Evolutionary conservation across 2,329 filamentous ascomycete genomes (phyloP), one percentile per base, ranked within the genome.

Genomic region (Aspergillus neoniger): DNA sequence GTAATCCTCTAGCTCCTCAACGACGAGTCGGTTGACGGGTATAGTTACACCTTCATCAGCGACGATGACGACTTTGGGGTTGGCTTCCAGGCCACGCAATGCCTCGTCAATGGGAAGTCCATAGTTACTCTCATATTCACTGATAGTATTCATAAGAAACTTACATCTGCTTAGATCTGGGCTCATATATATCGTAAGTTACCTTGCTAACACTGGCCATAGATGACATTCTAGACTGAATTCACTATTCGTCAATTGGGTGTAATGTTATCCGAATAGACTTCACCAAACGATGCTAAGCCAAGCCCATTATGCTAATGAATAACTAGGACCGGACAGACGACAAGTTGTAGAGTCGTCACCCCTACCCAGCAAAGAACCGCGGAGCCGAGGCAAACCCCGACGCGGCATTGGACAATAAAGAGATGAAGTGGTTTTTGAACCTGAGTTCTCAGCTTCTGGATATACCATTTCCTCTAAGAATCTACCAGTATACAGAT

Each of bases 11-110:
- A 59, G n/a, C 47, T 55, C 58, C 4, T 8, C 15, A 3, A 53
- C 28, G 1, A 56, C 56, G 28, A 30, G 5, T 36, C n/a, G 15
- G 17, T 51, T 55, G 9, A 5, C 43, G 4, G 21, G 28, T 3
- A 57, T 15, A 5, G 55, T 56, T 3, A 64, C 19, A 17, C 57
- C 60, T 51, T 59, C 47, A 25, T 65, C 63, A 32, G 60, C 48
- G 32, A 65, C 49, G 15, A 65, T 54, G 30, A 65, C 57, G 14
- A 52, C 60, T 32, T 38, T 56, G 44, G 39, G 38, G 14, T 28
- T 59, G 21, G 2, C 48, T 19, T 21, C 17, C 10, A 44, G 19
- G 10, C 10, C 17, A 19, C 41, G 41, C 1, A 44, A 3, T 23
- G 10, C 41, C 2, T 9, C 19, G 10, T 21, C 41, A 6, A 14